Evolutionary conservation across 1,139 yeast species (phyloP).

Genomic region (Pichia sp.): DNA sequence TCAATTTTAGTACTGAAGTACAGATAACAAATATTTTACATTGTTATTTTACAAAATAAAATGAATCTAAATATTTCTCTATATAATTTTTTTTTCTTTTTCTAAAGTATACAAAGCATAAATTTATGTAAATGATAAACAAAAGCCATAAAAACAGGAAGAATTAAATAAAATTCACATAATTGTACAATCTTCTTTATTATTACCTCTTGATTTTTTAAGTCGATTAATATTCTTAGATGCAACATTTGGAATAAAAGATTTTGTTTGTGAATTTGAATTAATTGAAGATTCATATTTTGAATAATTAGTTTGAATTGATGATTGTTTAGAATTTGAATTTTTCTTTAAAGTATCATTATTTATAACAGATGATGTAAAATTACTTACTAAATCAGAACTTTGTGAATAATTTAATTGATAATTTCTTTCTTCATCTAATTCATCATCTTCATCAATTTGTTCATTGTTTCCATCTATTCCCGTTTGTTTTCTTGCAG

Average conservation of each 20-base stretch:
- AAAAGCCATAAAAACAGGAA: background rate
- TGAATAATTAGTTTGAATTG: conserved; percentile 3
- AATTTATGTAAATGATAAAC: background rate
- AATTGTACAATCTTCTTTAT: conserved; percentile 23
- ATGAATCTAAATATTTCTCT: background rate
- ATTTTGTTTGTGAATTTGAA: conserved; percentile 3
- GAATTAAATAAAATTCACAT: conserved; percentile 13
- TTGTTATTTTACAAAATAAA: conserved; percentile 10
- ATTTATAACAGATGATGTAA: conserved; percentile 2
- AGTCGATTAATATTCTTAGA: conserved; percentile 12
- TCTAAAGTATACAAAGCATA: no score
- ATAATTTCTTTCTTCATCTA: conserved; percentile 9
- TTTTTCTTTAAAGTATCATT: conserved; percentile 6
- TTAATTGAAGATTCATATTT: conserved; percentile 6
- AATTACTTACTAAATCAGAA: conserved; percentile 1
- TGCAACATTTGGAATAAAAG: conserved; percentile 12
- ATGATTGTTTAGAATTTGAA: conserved; percentile 5
- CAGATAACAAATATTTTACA: conserved; percentile 14
- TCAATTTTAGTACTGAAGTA: conserved; percentile 1
- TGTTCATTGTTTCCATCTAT: conserved; percentile 2
- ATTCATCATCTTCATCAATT: conserved; percentile 12
- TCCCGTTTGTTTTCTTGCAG: conserved; percentile 4
- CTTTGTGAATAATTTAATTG: background rate
- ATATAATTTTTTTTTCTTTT: no score
- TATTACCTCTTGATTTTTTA: conserved; percentile 9